Evolutionary conservation across 1,139 yeast genomes (phyloP), one percentile per base, ranked within the genome.

Genomic region (Candida dubliniensis): DNA sequence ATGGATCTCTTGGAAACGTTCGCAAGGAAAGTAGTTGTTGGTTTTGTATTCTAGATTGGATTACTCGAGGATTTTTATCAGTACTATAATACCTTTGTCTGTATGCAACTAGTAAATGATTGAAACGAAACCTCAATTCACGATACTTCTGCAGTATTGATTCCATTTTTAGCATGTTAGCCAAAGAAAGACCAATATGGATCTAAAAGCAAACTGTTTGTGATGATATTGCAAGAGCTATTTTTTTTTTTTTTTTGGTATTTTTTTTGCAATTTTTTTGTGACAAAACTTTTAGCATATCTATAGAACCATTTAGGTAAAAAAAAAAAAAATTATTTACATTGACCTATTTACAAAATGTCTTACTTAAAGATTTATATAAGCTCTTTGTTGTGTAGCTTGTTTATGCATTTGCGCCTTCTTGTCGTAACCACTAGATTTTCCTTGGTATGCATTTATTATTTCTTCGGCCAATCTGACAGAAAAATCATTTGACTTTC

Each of bases 401-500:
- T 80, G 71, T 69, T 84, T 88, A 67, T 91, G 98, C 77, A 87
- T 82, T 59, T 81, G 84, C 39, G 82, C 79, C 67, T 84, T 84
- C 73, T 87, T 90, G 49, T 88, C 97, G 64, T 81, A 87, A 26
- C 96, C 93, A 36, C 91, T 75, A 38, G 95, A 82, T 61, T 81
- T 82, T 43, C 96, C 96, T 56, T 80, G 82, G 55, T 75, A 75
- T 27, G 95, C 95, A 44, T 86, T 73, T 36, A 89, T 64, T 48
- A 93, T 79, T 65, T 93, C 98, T 67, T 93, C 98, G 30, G 93
- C 93, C 47, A 93, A 75, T 59, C 98, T 79, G 29, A 93, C 97
- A 1, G 95, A 75, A 58, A 86, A 86, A 58, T 87, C 95, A 48
- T 82, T 80, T 15, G 93, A 82, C 43, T 82, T 84, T 64, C 95